Percentiles rank a stretch among this genome's conserved stretches.
Conservation (phyloP, 768 basidiomycete species). For the Tricholomella constricta region DNA sequence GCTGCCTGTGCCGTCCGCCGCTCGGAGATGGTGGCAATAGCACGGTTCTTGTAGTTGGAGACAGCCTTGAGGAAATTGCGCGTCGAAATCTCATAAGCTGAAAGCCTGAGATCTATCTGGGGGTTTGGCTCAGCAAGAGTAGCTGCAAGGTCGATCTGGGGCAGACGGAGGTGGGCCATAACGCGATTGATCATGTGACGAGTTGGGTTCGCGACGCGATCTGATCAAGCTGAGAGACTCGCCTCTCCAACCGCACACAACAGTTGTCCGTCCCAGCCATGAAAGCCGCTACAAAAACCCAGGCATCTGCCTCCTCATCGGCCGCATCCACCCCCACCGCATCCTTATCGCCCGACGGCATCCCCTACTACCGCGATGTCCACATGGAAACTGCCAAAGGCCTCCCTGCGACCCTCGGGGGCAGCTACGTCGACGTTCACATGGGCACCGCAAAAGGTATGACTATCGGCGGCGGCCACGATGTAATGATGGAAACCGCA, state of each 20-base stretch:
- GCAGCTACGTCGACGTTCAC: conserved; percentile 46
- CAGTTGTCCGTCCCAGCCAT: background rate
- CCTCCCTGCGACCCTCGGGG: conserved; percentile 28
- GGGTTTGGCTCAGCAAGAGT: conserved; percentile 58
- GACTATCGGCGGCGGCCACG: conserved; percentile 39
- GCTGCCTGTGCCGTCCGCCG: conserved; percentile 60
- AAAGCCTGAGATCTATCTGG: conserved; percentile 62
- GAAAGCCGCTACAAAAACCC: background rate
- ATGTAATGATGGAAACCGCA: conserved; percentile 73
- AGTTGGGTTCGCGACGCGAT: conserved; percentile 12
- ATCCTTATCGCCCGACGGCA: conserved; percentile 26
- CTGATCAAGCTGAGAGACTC: conserved; percentile 2
- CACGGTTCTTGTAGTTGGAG: conserved; percentile 69
- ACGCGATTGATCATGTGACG: conserved; percentile 19
- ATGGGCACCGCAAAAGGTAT: conserved; percentile 79
- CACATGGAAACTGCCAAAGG: conserved; percentile 84
- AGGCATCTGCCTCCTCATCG: conserved; percentile 8
- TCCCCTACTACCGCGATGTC: conserved; percentile 50
- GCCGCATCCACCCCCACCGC: conserved; percentile 32
- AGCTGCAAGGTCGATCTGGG: conserved; percentile 63
- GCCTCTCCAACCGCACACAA: background rate
- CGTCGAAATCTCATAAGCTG: conserved; percentile 65
- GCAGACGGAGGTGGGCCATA: conserved; percentile 34
- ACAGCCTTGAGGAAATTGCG: conserved; percentile 75
- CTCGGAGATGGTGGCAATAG: conserved; percentile 68